Conservation (phyloP, 2,329 filamentous ascomycete genomes). For the Emmonsiellopsis sp. region DNA sequence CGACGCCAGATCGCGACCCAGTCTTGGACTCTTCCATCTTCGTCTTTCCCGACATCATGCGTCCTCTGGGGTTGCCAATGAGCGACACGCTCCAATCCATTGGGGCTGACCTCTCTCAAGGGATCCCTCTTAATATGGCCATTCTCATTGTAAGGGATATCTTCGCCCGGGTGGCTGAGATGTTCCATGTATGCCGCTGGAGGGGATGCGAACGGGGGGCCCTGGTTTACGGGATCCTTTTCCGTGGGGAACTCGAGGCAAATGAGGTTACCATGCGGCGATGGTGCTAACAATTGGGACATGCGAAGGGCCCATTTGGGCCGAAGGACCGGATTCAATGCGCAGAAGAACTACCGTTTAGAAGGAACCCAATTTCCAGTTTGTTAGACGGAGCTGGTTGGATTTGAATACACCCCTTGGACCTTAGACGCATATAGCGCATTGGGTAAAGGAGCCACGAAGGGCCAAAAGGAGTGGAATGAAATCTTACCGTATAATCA, state of each 20-base stretch:
- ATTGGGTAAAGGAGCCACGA: background rate
- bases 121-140: conserved; percentile 43
- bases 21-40: conserved; percentile 32
- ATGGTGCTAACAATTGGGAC: conserved; percentile 43
- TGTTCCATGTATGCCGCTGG: conserved; percentile 64
- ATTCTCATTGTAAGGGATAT: conserved; percentile 52
- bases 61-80: conserved; percentile 50
- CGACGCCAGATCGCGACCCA: conserved; percentile 37
- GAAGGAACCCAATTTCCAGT: background rate
- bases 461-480: background rate
- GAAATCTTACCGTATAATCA: conserved; percentile 48
- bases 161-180: conserved; percentile 59
- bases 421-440: background rate
- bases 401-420: background rate
- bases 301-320: conserved; percentile 50
- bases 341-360: conserved; percentile 50
- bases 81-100: conserved; percentile 38
- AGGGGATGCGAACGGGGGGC: conserved; percentile 65
- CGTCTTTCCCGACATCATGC: conserved; percentile 44
- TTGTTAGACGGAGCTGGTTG: background rate
- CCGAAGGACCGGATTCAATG: conserved; percentile 46
- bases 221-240: conserved; percentile 55
- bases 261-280: conserved; percentile 42
- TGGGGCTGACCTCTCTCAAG: conserved; percentile 32
- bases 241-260: conserved; percentile 71